Evolutionary conservation across 768 basidiomycete genomes (phyloP), one percentile per base, ranked within the genome.

Genomic region (Hygrophorus russula): DNA sequence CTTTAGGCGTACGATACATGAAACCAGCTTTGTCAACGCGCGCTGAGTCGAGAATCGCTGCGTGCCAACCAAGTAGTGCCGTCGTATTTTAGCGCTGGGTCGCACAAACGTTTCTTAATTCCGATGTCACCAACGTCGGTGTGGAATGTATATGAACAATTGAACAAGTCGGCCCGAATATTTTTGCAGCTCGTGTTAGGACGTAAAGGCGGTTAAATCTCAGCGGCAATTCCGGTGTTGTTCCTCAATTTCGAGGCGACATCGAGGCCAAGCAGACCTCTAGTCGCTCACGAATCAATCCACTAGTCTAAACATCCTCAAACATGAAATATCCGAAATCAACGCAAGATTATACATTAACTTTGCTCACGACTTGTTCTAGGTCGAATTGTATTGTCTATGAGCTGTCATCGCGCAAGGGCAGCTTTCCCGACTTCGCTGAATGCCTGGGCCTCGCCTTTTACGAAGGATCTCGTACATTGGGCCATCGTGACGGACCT

Each of bases 401-500:
- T 35, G 17, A 17, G 13, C 33, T 24, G 24, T 12, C 18, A 15
- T 45, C 44, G 66, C 50, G 66, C 70, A 53, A 64, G 69, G 45
- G 68, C 68, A 46, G 66, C 64, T 50, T 70, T 73, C 36, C 70
- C 68, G 31, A 66, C 57, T 34, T 71, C 67, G 41, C 71, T 24
- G 24, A 24, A 24, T 24, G 4, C 74, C 53, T 74, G 70, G 53
- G 74, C 68, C 65, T 84, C 80, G 27, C 76, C 80, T 57, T 81
- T 80, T 48, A 83, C 82, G 56, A 93, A 94, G 14, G 90, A 73
- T 37, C 83, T 79, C 11, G 85, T 86, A 59, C 91, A 94, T 52
- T 91, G 85, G 1, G 91, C 92, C 92, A 96, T 96, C 29, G 92
- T 93, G 29, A 89, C 84, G n/a, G 88, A 90, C 36, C 85, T 89